Base-by-base conservation (phyloP, 2,329 filamentous ascomycete genomes). In the Mycosphaerella sp. region DNA sequence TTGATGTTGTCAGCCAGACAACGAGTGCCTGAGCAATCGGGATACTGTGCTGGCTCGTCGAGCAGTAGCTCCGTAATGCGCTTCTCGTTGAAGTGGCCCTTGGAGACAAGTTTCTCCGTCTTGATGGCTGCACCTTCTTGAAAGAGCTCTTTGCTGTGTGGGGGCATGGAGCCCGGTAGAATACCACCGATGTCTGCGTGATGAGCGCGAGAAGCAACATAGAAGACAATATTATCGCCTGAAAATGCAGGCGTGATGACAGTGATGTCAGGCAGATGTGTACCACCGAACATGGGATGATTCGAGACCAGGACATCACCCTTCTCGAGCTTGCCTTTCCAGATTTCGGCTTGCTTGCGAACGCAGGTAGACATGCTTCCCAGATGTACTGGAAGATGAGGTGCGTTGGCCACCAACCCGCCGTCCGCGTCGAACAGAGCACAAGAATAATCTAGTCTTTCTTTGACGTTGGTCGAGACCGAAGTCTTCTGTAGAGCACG, bases 311-410 rank as follows among this genome's bases (percentile, higher is more conserved):
- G 79, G 0, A 93, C 88, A 67, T 93, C 88, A 32, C 88, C 88
- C 53, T 80, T 83, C 64, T 87, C 86, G 49, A 93, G 73, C 60
- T 85, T 88, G 5, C 85, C 86, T 62, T 83, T 79, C 87, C 87
- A 93, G 53, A 91, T 88, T 62, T 86, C 80, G 4, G 87, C 85
- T 71, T 92, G 87, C 45, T 86, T 86, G 55, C 81, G 78, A 1
- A 92, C 86, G 47, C 87, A 90, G 8, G 87, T 91, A n/a, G 85
- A 87, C 87, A 92, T 90, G 45, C 84, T 89, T 29, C 87, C 87
- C 9, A 93, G 74, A 66, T 92, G 88, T 0, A 91, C 87, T 0
- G 88, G 88, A 10, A 93, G 74, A 74, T 93, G 87, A 0, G 88
- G 88, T 14, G 88, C 69, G 66, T 90, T 90, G 3, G 86, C 86